Percentiles rank a stretch among this genome's conserved stretches.
These are phyloP conservation scores for Arabidopsis lyrata DNA, from an alignment of 441 rosid genomes.

Conservation along the genomic window DNA sequence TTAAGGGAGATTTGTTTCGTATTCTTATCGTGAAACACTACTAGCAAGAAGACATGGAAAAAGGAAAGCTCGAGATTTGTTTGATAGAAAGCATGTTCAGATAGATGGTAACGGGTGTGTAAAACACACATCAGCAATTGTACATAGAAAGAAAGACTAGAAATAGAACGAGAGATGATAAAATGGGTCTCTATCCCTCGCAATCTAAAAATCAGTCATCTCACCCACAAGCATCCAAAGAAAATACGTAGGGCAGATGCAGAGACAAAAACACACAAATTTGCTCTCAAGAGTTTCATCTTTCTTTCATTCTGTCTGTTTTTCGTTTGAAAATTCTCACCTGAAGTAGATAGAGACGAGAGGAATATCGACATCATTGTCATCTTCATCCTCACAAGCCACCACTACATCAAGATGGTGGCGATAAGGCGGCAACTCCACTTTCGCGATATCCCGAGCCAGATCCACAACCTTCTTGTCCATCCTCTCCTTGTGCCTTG, in stretches of 20 bases:
- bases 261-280: slow-evolving; percentile 19
- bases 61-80: neutral
- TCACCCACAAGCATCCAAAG: slow-evolving; percentile 22
- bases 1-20: neutral
- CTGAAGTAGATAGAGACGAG: slow-evolving; percentile 76
- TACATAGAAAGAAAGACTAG: slow-evolving; percentile 1
- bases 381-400: slow-evolving; percentile 95
- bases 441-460: slow-evolving; percentile 83
- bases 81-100: neutral
- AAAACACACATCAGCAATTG: neutral
- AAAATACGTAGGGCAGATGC: slow-evolving; percentile 25
- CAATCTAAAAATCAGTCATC: slow-evolving; percentile 19
- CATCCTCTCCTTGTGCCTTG: slow-evolving; percentile 83
- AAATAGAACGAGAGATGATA: slow-evolving; percentile 19
- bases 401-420: slow-evolving; percentile 80
- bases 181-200: slow-evolving; percentile 20
- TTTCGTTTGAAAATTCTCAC: slow-evolving; percentile 32
- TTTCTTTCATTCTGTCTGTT: neutral
- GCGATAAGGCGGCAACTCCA: slow-evolving; percentile 74
- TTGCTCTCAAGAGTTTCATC: slow-evolving; percentile 18
- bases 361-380: slow-evolving; percentile 88
- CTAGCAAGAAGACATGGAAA: neutral
- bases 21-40: neutral
- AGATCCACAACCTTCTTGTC: slow-evolving; percentile 86
- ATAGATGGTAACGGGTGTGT: neutral